Conservation (phyloP, 2,329 filamentous ascomycete genomes). For the Fusarium sterilihyphosum region DNA sequence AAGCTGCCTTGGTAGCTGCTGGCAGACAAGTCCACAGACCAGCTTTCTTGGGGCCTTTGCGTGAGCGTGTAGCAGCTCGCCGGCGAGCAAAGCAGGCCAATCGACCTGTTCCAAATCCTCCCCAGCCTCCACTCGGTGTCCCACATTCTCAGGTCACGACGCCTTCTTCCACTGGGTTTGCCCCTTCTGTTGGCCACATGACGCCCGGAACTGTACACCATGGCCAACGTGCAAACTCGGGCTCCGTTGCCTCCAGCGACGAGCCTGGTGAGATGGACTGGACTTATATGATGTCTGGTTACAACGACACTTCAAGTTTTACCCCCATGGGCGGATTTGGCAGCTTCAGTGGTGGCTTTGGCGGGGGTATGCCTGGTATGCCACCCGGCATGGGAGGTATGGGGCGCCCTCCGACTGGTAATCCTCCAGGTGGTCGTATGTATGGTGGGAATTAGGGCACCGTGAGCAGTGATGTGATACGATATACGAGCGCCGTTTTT, state of each 20-base stretch:
- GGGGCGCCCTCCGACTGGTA: slow-evolving; percentile 15
- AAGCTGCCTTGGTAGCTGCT: slow-evolving; percentile 56
- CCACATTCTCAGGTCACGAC: slow-evolving; percentile 35
- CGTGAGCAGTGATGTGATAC: slow-evolving; percentile 1
- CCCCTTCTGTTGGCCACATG: slow-evolving; percentile 41
- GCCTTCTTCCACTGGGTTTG: slow-evolving; percentile 48
- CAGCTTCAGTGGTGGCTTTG: slow-evolving; percentile 40
- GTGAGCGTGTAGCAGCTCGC: slow-evolving; percentile 54
- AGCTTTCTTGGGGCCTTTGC: slow-evolving; percentile 58
- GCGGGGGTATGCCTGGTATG: slow-evolving; percentile 39
- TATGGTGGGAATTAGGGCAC: slow-evolving; percentile 40
- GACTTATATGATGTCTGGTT: slow-evolving; percentile 58
- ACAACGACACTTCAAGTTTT: slow-evolving; percentile 48
- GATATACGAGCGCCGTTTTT: neutral
- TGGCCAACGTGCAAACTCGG: slow-evolving; percentile 19
- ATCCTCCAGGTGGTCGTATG: slow-evolving; percentile 40
- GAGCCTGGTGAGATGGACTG: slow-evolving; percentile 58
- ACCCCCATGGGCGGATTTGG: slow-evolving; percentile 45
- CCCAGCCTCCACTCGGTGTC: slow-evolving; percentile 40
- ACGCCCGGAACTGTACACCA: slow-evolving; percentile 10
- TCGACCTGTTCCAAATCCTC: slow-evolving; percentile 33
- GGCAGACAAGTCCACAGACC: slow-evolving; percentile 57
- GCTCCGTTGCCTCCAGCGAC: slow-evolving; percentile 38
- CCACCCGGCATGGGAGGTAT: slow-evolving; percentile 29
- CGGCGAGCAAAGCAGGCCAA: slow-evolving; percentile 46